A percentile compares a stretch with the other conserved stretches of the same genome.
Evolutionary conservation across 495 filamentous ascomycete species (phyloP).

Genomic region (Acidiella bohemica): DNA sequence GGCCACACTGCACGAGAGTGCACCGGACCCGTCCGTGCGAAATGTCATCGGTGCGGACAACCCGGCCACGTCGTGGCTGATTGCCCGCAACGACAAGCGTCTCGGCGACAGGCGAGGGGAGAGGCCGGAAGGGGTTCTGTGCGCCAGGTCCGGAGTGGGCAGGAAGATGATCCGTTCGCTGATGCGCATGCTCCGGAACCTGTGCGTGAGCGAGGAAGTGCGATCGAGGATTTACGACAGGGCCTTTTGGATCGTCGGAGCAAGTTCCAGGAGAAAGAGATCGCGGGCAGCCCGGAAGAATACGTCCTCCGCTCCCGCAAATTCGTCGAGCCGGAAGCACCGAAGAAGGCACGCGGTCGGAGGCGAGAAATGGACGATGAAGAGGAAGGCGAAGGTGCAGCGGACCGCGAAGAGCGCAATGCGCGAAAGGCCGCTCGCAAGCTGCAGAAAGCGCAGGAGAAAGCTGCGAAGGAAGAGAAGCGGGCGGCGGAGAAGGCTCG

Average conservation of each 20-base stretch:
- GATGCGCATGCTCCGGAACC: too few species aligned
- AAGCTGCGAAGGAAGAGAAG: slow-evolving; percentile 31
- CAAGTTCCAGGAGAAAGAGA: background rate
- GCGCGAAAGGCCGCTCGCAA: slow-evolving; percentile 9
- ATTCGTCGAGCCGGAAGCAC: slow-evolving; percentile 1
- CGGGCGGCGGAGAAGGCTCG: slow-evolving; percentile 25
- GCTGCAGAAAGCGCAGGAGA: slow-evolving; percentile 29
- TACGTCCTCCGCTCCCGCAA: slow-evolving; percentile 4
- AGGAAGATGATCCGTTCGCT: too few species aligned
- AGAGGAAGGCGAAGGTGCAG: slow-evolving; percentile 9
- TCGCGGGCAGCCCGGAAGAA: slow-evolving; percentile 1
- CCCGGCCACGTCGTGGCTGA: slow-evolving; percentile 9
- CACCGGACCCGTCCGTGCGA: background rate
- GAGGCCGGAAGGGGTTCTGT: background rate
- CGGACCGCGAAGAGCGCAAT: slow-evolving; percentile 7
- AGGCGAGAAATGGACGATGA: slow-evolving; percentile 12
- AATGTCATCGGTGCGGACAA: slow-evolving; percentile 12
- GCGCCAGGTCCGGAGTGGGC: too few species aligned
- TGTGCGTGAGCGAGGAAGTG: background rate
- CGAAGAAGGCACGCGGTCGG: slow-evolving; percentile 1
- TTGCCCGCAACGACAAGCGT: slow-evolving; percentile 1
- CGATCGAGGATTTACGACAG: background rate
- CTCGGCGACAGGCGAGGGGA: background rate
- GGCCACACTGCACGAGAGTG: slow-evolving; percentile 17
- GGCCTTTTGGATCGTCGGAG: background rate